Base-by-base conservation (phyloP, 2,329 filamentous ascomycete species). In the Arthrobotrys iridis region DNA sequence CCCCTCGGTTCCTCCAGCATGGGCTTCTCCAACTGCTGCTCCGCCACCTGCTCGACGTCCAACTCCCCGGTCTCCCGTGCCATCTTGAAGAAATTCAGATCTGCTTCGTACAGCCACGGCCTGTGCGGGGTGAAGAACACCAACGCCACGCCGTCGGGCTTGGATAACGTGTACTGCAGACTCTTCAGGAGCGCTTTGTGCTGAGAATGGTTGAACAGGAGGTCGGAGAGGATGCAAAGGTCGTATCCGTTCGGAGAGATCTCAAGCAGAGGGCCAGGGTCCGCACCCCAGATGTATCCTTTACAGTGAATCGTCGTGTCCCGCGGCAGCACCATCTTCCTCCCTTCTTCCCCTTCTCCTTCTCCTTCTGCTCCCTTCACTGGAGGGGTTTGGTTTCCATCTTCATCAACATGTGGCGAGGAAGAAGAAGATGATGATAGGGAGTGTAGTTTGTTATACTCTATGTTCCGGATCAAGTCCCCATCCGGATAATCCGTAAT, bases 41-140 rank as follows among this genome's bases (percentile, higher is more conserved):
- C 92, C 52, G 93, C 84, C 33, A 96, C 86, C 84, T 94, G 92
- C 77, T 90, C 89, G 1, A 97, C 93, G 13, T 83, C 83, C 75
- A 97, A 91, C 10, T 66, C 68, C 0, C 93, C 93, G 55, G 85
- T 86, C 59, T 87, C 87, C 72, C 87, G 85, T 3, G 90, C 91
- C 68, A 93, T 80, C 55, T 93, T 91, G 80, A 97, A 97, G 84
- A 97, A 97, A 2, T 87, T 87, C 81, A 96, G 85, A 80, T 97
- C 95, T 82, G 93, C 91, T 77, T 93, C 87, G 79, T 91, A 85
- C 80, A 97, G 84, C 93, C 93, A 97, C 0, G 94, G 93, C 77
- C 95, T 86, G 83, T 98, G 97, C 18, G 92, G 93, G 0, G 93
- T 96, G 84, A 97, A 98, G 82, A 97, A 96, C 5, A 97, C 93